Evolutionary conservation across 495 filamentous ascomycete genomes (phyloP), one percentile per base, ranked within the genome.

Genomic region (Penicillium pulvis): DNA sequence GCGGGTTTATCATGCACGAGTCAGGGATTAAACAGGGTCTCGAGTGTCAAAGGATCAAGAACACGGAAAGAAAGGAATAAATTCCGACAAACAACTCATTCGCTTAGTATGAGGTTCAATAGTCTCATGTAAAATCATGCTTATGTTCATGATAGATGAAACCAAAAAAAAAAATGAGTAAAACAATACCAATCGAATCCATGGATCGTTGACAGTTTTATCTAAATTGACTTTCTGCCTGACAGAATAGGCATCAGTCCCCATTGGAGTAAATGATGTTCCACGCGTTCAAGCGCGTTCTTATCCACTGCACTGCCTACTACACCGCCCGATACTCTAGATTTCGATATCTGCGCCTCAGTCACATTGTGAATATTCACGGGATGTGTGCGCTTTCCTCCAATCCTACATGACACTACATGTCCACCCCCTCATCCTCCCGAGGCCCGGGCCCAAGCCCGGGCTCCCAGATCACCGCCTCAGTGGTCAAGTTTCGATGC

Each of bases 401-500:
- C 14, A 44, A 23, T 8, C 36, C 28, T 44, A 14, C 30, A 55
- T 49, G 42, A 30, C 33, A 17, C 14, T 30, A 28, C 49, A 80
- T 80, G 78, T 71, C 72, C 26, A 67, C 67, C 6, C 63, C 76
- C 3, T 60, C 61, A 9, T 65, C 65, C 16, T 46, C 61, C n/a
- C 65, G 58, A 53, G 60, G 62, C 59, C 64, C 73, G 11, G 45
- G 46, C 54, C 70, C 54, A 59, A 60, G 51, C 47, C 67, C 75
- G n/a, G 58, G 67, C 44, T 76, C 78, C 12, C 83, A 85, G 56
- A 86, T 85, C 68, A 92, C 88, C 33, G 91, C 92, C 3, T 80
- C 83, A 0, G 89, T 96, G 26, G 74, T 88, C 62, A 91, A 94
- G 61, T 93, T 86, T 65, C 78, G 84, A 54, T 96, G 92, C 64